Evolutionary conservation across 1,284 basidiomycete species (phyloP), one percentile per base, ranked within the genome.

Genomic region (Boletus mariae): DNA sequence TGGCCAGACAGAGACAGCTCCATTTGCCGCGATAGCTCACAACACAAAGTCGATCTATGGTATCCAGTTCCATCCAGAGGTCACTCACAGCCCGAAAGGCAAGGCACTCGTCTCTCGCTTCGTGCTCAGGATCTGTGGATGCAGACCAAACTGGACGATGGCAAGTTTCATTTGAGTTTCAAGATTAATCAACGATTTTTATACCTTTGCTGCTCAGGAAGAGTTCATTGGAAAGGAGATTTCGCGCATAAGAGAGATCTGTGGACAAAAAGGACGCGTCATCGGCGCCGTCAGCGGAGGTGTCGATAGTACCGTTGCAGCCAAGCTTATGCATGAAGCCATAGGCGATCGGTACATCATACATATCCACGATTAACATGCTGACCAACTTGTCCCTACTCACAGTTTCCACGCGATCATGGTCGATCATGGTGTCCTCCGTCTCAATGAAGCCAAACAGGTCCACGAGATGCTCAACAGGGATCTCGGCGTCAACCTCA

Each of bases 161-260:
- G 93, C 90, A 54, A 56, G 75, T 59, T 35, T 29, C 28, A 10
- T 40, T 23, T n/a, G 7, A 6, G 10, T 34, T 48, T 52, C 55
- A 34, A 17, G 23, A 54, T 47, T 2, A 32, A 42, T 49, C 29
- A 11, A 5, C n/a, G 13, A 48, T 52, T 41, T 42, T 34, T 23
- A 51, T 50, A 34, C 54, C 34, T 17, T 13, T 52, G 40, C 54
- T 50, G 13, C 11, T 40, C 47, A 94, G 92, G 90, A 96, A 78
- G 92, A 94, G 54, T 99, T 99, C 69, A 98, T 99, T 67, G 92
- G 93, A 48, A 98, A 98, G 73, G 97, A 99, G 74, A 94, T 99
- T 57, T 77, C 84, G 15, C 86, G 97, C 48, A 99, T 99, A 66
- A 85, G 92, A 55, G 89, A 97, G 50, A 94, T 99, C 51, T 98